Evolutionary conservation across 1,284 basidiomycete genomes (phyloP).

Genomic region (Leccinum discolor): DNA sequence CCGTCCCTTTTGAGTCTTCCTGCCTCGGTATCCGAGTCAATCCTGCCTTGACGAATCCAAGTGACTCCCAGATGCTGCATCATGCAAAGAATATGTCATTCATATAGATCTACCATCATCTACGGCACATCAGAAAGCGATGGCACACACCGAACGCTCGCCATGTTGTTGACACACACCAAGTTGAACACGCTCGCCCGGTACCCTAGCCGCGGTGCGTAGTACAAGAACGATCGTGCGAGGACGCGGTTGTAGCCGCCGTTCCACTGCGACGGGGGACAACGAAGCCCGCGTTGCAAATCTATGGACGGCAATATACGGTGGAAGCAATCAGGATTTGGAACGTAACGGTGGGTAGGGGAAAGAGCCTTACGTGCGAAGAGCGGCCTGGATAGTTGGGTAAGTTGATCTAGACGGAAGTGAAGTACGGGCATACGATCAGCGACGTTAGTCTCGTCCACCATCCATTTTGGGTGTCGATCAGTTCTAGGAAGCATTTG

Average conservation of each 20-base stretch:
- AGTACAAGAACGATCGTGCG: conserved; percentile 81
- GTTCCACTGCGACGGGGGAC: conserved; percentile 72
- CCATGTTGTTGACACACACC: conserved; percentile 83
- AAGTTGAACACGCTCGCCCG: conserved; percentile 92
- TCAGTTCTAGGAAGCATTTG: too few species aligned
- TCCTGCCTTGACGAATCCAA: conserved; percentile 84
- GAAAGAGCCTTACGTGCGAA: conserved; percentile 69
- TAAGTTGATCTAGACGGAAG: conserved; percentile 56
- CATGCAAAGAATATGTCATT: not conserved
- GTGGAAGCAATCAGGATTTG: not conserved
- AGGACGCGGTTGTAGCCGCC: conserved; percentile 74
- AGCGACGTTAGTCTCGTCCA: too few species aligned
- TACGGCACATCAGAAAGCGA: not conserved
- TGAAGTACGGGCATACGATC: not conserved
- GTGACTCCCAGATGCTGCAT: conserved; percentile 78
- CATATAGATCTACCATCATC: not conserved
- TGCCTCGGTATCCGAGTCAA: conserved; percentile 67
- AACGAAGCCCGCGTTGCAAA: conserved; percentile 90
- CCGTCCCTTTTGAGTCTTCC: conserved; percentile 69
- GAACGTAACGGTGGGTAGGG: not conserved
- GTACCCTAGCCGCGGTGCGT: conserved; percentile 82
- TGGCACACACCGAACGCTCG: conserved; percentile 60
- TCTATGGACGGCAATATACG: conserved; percentile 35
- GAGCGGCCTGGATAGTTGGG: conserved; percentile 94
- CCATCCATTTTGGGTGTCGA: too few species aligned